These are phyloP conservation scores for Podaxis pistillaris DNA, from an alignment of 768 basidiomycete species.

Conservation along the genomic window DNA sequence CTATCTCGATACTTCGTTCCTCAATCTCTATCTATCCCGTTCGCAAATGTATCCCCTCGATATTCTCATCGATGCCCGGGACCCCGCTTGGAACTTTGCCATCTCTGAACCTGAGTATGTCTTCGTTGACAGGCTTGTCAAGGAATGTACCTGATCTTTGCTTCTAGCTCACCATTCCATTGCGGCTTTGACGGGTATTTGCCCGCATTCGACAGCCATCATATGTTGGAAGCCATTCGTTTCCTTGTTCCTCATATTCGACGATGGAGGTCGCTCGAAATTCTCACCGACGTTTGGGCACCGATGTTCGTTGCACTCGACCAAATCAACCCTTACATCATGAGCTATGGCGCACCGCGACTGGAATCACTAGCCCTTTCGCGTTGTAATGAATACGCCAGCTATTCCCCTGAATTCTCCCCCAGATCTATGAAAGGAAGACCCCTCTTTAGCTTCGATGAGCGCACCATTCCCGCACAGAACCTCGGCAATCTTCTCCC, in stretches of 20 bases:
- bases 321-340: conserved; percentile 38
- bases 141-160: conserved; percentile 3
- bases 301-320: conserved; percentile 54
- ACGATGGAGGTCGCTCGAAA: conserved; percentile 52
- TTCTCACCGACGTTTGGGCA: conserved; percentile 57
- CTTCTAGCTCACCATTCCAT: conserved; percentile 27
- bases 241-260: conserved; percentile 50
- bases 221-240: conserved; percentile 45
- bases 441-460: conserved; percentile 28
- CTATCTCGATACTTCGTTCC: conserved; percentile 34
- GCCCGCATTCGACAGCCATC: conserved; percentile 38
- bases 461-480: conserved; percentile 16
- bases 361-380: conserved; percentile 54
- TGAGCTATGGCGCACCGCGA: conserved; percentile 33
- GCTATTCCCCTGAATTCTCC: conserved; percentile 43
- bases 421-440: conserved; percentile 34
- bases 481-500: conserved; percentile 32
- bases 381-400: conserved; percentile 58
- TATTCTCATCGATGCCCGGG: conserved; percentile 57
- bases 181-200: conserved; percentile 26
- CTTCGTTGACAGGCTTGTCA: neutral
- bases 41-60: conserved; percentile 50
- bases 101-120: conserved; percentile 41
- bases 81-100: conserved; percentile 56
- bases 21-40: conserved; percentile 40